Conservation (phyloP, 768 basidiomycete genomes). For the Boletus fagicola region DNA sequence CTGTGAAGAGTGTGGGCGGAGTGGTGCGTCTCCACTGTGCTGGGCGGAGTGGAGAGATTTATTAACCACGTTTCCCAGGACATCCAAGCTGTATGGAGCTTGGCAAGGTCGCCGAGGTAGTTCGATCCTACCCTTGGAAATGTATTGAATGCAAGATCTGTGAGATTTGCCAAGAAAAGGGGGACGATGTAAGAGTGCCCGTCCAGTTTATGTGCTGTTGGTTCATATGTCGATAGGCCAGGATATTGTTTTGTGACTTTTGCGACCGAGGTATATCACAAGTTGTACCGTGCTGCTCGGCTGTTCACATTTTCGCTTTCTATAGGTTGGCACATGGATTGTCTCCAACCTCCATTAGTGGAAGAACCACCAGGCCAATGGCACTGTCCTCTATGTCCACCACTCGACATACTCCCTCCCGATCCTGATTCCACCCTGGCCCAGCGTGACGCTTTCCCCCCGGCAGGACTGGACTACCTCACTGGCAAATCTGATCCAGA, state of each 20-base stretch:
- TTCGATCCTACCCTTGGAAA: conserved; percentile 77
- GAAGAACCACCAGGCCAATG: conserved; percentile 74
- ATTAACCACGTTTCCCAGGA: conserved; percentile 41
- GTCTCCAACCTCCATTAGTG: conserved; percentile 68
- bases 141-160: conserved; percentile 93
- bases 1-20: conserved; percentile 80
- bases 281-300: conserved; percentile 6
- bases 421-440: not conserved
- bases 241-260: conserved; percentile 87
- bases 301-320: not conserved
- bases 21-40: conserved; percentile 51
- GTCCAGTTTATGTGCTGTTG: conserved; percentile 12
- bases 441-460: conserved; percentile 45
- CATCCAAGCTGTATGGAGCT: conserved; percentile 86
- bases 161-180: conserved; percentile 81
- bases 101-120: conserved; percentile 52
- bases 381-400: conserved; percentile 68
- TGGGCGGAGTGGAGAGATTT: not conserved
- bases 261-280: conserved; percentile 77
- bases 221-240: conserved; percentile 47
- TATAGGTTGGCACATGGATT: conserved; percentile 82
- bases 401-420: conserved; percentile 20
- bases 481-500: conserved; percentile 25
- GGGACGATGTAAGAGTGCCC: conserved; percentile 72
- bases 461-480: conserved; percentile 25